Base-by-base conservation (phyloP, 2,329 filamentous ascomycete genomes). In the Epicoccum sorghinum region DNA sequence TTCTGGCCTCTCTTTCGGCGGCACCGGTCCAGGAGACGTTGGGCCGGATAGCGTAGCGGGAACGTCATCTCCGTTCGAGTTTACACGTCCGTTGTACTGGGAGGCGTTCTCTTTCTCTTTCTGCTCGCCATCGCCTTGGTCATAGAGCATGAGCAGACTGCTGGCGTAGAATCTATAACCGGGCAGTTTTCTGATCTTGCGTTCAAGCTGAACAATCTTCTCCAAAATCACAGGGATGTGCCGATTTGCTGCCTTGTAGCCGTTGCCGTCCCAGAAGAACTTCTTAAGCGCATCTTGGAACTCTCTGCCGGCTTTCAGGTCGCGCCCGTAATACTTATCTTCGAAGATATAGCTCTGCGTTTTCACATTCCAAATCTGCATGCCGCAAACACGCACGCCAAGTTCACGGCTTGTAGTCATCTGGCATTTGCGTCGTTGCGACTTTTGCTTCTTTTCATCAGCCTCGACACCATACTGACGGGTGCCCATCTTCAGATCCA, bases 401-500 rank as follows among this genome's bases (percentile, higher is more conserved):
- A 99, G 84, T 72, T 96, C 88, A 55, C 88, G 87, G 7, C 95
- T 98, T 0, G 95, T 99, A 0, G 95, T 99, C 59, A 85, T 88
- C 60, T 90, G 89, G 74, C 95, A 98, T 75, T 99, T 99, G 64
- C 91, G 88, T 53, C 91, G 86, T 74, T 99, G 95, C 0, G 95
- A 98, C 56, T 89, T 87, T 68, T 93, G 90, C 75, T 99, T 99
- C 80, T 96, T 96, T 38, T 91, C 87, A 47, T 84, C 87, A 2
- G 95, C 95, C 64, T 98, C 93, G 10, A 98, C 86, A 7, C 95
- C 95, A 72, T 97, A 98, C 71, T 99, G 95, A 2, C 95, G 88
- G 7, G 95, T 99, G 18, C 95, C 95, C 95, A 99, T 99, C 73
- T 99, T 99, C 58, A 99, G 81, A 71, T 99, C 95, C 75, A 99